Percentiles rank a stretch among this genome's conserved stretches.
phyloP scores from a whole-genome alignment of 768 basidiomycete genomes.

The Hysterangium stoloniferum region DNA sequence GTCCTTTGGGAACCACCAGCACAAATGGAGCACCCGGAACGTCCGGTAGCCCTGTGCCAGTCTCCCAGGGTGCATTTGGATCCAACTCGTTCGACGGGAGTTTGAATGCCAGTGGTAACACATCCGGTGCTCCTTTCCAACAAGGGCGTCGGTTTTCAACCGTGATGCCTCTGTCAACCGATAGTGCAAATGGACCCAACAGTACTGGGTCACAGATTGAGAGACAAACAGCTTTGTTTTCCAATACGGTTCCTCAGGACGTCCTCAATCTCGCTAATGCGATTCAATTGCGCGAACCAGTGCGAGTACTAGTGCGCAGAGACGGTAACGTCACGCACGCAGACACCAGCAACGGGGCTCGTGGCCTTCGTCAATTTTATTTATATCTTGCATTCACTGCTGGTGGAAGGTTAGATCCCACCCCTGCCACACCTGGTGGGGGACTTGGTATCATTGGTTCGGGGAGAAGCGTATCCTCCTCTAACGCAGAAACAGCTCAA shows the following conservation, averaged over 20 bases:
- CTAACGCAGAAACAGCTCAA: slow-evolving; percentile 66
- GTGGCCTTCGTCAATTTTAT: slow-evolving; percentile 91
- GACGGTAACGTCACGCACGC: slow-evolving; percentile 74
- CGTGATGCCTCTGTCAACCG: slow-evolving; percentile 26
- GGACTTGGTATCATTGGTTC: slow-evolving; percentile 90
- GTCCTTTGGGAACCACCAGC: slow-evolving; percentile 36
- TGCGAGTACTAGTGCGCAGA: slow-evolving; percentile 92
- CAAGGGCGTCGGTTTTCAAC: slow-evolving; percentile 34
- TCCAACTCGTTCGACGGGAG: slow-evolving; percentile 12
- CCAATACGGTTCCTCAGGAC: slow-evolving; percentile 96
- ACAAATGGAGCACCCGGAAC: slow-evolving; percentile 28
- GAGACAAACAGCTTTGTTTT: slow-evolving; percentile 90
- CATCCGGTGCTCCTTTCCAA: slow-evolving; percentile 15
- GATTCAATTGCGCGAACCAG: slow-evolving; percentile 91
- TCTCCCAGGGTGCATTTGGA: slow-evolving; percentile 15
- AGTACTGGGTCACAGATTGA: slow-evolving; percentile 42
- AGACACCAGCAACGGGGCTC: slow-evolving; percentile 62
- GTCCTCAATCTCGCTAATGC: slow-evolving; percentile 92
- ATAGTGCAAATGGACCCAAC: slow-evolving; percentile 30
- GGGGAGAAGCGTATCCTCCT: slow-evolving; percentile 66
- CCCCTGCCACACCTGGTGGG: slow-evolving; percentile 38
- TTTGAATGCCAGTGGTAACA: slow-evolving; percentile 25
- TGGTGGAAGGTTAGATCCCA: slow-evolving; percentile 54
- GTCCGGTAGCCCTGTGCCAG: slow-evolving; percentile 14
- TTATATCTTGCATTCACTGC: slow-evolving; percentile 94